Evolutionary conservation across 345 rosid species (phyloP).

Genomic region (Syzygium jambos): DNA sequence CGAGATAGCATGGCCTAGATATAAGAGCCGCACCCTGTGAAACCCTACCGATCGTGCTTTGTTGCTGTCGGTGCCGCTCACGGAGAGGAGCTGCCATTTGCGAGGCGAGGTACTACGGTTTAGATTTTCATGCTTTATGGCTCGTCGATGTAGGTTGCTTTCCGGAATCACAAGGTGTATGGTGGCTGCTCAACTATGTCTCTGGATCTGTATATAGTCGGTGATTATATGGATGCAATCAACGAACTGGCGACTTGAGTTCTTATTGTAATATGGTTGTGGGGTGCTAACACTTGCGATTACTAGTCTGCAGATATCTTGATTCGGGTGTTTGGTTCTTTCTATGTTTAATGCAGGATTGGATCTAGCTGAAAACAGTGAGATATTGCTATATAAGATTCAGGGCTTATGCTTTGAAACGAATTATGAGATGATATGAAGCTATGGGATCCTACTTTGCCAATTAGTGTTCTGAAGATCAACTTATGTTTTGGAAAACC

Average conservation of each 20-base stretch:
- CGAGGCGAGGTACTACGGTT: neutral
- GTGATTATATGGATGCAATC: neutral
- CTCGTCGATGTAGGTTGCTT: neutral
- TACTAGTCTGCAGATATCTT: neutral
- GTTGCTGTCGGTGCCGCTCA: neutral
- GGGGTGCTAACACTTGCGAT: neutral
- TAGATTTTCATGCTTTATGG: neutral
- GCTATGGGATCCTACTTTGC: neutral
- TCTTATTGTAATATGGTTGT: neutral
- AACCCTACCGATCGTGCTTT: neutral
- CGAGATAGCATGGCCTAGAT: neutral
- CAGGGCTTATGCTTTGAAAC: neutral
- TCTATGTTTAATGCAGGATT: neutral
- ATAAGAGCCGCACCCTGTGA: neutral
- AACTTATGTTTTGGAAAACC: neutral
- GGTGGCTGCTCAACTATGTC: neutral
- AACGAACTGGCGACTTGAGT: neutral
- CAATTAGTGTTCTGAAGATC: neutral
- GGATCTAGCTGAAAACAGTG: neutral
- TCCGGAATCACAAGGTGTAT: neutral
- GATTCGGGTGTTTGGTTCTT: neutral
- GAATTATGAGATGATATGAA: neutral
- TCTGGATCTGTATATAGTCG: neutral
- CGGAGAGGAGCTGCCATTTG: neutral
- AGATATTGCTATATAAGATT: neutral